Base-by-base conservation (phyloP, 106 monocot species). In the Acanthochlamys bracteata region DNA sequence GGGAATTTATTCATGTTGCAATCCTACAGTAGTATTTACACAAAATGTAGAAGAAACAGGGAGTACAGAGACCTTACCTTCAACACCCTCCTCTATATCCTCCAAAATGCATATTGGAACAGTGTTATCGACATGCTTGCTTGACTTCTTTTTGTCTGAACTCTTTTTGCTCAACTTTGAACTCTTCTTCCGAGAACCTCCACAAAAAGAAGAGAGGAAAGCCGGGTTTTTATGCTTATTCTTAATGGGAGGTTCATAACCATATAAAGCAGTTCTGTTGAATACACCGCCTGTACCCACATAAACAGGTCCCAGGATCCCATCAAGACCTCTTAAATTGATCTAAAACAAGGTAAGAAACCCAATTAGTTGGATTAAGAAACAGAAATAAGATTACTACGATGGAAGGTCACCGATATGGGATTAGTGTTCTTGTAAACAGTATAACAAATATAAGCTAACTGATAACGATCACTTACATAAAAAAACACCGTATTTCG, bases 231-330 rank as follows among this genome's bases (percentile, higher is more conserved):
- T 78, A 27, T 65, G 46, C 27, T 79, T 79, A 7, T 57, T 73
- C 54, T 79, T 79, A 33, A 73, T 19, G 19, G 78, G 78, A 47
- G 78, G 78, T 22, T 79, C 78, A 69, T 79, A 79, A 39, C 78
- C 78, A 69, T 79, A 79, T 41, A 79, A 65, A 45, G 78, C 78
- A n/a, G 78, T 79, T 54, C 73, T 61, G 42, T 79, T 79, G 63
- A 79, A 79, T 20, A 79, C 78, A 64, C 78, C 73, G 57, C 78
- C 78, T 0, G 78, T 79, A 22, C 78, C 78, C 69, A 79, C 78
- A 69, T 79, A 79, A 56, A 79, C 78, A 25, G 78, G 78, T 20
- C 78, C 78, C 69, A 69, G 78, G 20, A 79, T 79, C 45, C 78
- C 78, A 69, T 79, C 78, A 11, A 79, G 65, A 58, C 78, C 73